These are phyloP conservation scores for Pseudogymnoascus sp. DNA, from an alignment of 2,329 filamentous ascomycete species.

Conservation along the genomic window DNA sequence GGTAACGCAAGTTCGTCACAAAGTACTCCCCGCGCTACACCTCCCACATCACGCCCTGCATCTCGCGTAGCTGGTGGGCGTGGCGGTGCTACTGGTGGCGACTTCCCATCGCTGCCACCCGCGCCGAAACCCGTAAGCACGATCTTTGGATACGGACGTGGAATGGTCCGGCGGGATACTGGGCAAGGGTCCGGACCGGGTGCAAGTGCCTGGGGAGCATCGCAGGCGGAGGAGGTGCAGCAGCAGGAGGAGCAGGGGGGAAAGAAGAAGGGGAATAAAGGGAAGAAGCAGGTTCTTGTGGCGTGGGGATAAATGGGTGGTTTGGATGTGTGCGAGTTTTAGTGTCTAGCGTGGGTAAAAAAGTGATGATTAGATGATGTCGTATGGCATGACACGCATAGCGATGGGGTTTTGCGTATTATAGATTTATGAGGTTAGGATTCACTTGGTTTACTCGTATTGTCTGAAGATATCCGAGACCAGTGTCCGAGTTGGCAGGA, in stretches of 20 bases:
- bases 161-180: constrained; percentile 46
- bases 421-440: neutral
- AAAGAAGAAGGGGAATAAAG: constrained; percentile 52
- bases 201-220: constrained; percentile 20
- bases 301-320: constrained; percentile 45
- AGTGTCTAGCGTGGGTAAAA: neutral
- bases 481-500: neutral
- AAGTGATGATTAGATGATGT: neutral
- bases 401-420: neutral
- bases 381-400: neutral
- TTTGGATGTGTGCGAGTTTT: neutral
- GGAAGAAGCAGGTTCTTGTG: constrained; percentile 54
- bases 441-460: neutral
- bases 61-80: neutral
- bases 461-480: neutral
- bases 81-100: constrained; percentile 38
- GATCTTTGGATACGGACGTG: constrained; percentile 55
- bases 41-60: constrained; percentile 21
- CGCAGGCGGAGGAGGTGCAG: constrained; percentile 19
- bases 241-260: constrained; percentile 23
- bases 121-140: constrained; percentile 62
- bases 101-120: constrained; percentile 75
- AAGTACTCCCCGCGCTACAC: constrained; percentile 33
- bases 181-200: constrained; percentile 34
- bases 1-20: constrained; percentile 23